phyloP scores from a whole-genome alignment of 2,329 filamentous ascomycete species.

The Pyricularia sp. region DNA sequence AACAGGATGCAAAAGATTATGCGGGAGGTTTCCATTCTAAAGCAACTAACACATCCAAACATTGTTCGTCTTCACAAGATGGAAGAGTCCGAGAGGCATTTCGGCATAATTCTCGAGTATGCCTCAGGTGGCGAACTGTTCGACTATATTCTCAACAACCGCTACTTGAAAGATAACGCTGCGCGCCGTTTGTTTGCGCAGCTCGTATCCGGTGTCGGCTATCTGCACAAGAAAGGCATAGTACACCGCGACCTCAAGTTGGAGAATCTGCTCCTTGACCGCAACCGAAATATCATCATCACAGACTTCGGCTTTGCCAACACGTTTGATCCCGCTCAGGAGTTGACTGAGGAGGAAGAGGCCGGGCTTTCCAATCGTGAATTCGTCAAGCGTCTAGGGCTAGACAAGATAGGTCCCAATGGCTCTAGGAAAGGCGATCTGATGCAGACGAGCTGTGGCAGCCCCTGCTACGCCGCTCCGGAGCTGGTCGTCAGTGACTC shows the following conservation, averaged over 20 bases:
- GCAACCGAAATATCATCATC: slow-evolving; percentile 98
- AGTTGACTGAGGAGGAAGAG: slow-evolving; percentile 82
- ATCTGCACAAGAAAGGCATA: slow-evolving; percentile 96
- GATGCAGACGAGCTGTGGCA: slow-evolving; percentile 98
- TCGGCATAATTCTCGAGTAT: slow-evolving; percentile 96
- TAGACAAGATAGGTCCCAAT: slow-evolving; percentile 65
- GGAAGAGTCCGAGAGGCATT: slow-evolving; percentile 93
- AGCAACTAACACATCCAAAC: slow-evolving; percentile 80
- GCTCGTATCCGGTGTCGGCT: slow-evolving; percentile 89
- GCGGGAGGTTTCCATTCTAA: slow-evolving; percentile 86
- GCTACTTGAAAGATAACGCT: slow-evolving; percentile 87
- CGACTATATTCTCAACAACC: slow-evolving; percentile 93
- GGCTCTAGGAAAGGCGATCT: slow-evolving; percentile 78
- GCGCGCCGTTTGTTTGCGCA: slow-evolving; percentile 89
- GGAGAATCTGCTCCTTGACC: slow-evolving; percentile 87
- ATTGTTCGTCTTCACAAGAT: slow-evolving; percentile 96
- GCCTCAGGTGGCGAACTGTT: slow-evolving; percentile 95
- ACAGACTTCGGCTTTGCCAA: slow-evolving; percentile 99
- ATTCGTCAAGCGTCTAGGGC: slow-evolving; percentile 71
- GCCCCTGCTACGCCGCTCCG: slow-evolving; percentile 92
- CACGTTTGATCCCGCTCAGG: slow-evolving; percentile 82
- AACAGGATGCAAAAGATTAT: slow-evolving; percentile 91
- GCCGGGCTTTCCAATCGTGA: slow-evolving; percentile 76
- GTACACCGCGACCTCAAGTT: slow-evolving; percentile 95
- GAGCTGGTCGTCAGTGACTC: slow-evolving; percentile 96